Percentiles rank a stretch among this genome's conserved stretches.
Evolutionary conservation across 345 rosid genomes (phyloP).

Genomic region (Limnanthes douglasii): DNA sequence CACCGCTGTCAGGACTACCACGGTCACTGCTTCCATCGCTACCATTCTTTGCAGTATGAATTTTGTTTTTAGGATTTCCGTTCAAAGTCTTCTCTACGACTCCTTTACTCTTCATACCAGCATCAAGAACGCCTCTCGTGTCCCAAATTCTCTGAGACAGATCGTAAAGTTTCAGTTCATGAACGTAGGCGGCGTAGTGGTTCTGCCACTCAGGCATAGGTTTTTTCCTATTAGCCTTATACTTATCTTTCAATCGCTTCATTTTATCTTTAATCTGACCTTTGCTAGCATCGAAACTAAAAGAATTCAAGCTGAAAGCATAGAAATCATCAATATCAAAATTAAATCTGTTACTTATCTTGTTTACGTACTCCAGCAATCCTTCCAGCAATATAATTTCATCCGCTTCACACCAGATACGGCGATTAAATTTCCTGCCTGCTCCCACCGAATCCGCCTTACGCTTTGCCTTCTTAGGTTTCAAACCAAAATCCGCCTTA

Average conservation of each 20-base stretch:
- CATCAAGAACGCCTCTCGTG: conserved; percentile 4
- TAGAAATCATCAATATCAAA: conserved; percentile 21
- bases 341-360: too few species aligned
- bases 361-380: too few species aligned
- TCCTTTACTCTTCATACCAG: conserved; percentile 1
- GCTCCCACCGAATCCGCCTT: too few species aligned
- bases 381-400: too few species aligned
- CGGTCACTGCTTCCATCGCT: too few species aligned
- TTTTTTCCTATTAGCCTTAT: conserved; percentile 8
- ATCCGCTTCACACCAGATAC: too few species aligned
- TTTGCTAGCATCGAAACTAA: conserved; percentile 19
- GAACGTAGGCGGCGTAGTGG: conserved; percentile 10
- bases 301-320: conserved; percentile 22
- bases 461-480: too few species aligned
- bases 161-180: conserved; percentile 17
- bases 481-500: too few species aligned
- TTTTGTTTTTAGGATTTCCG: too few species aligned
- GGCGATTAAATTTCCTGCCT: too few species aligned
- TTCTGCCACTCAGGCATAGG: conserved; percentile 11
- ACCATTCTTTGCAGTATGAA: too few species aligned
- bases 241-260: conserved; percentile 27
- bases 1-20: too few species aligned
- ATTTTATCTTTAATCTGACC: conserved; percentile 28
- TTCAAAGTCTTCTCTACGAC: conserved; percentile 10
- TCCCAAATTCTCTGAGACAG: conserved; percentile 29